Evolutionary conservation across 2,329 filamentous ascomycete species (phyloP), one percentile per base, ranked within the genome.

Genomic region (Pseudogymnoascus sp.): DNA sequence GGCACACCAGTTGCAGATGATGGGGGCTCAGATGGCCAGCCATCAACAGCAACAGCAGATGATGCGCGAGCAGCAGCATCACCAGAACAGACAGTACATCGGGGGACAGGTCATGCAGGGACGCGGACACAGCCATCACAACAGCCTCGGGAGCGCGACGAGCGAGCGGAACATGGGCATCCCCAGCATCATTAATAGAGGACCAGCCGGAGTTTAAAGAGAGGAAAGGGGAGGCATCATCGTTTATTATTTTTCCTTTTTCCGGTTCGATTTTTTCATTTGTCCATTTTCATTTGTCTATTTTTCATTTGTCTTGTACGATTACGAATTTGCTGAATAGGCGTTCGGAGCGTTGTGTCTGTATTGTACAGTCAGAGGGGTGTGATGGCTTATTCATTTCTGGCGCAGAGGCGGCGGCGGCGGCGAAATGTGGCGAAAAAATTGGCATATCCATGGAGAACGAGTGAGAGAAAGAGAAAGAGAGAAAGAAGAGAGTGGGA

Each of bases 71-170:
- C 31, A 36, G 9, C 33, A 37, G 12, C 55, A 59, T 25, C 36
- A 37, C 36, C 31, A 25, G 33, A 39, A 59, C 9, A 59, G 36
- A 25, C 33, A 36, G 18, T 59, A 59, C 25, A 36, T 39, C 15
- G 36, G 73, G 64, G 65, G 65, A 40, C 59, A 60, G 60, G 71
- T 73, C 33, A 62, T 70, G n/a, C 65, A 68, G 13, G 62, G 66
- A 66, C 72, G 60, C 74, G 77, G 65, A 21, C 59, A 60, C 37
- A 52, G 59, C 37, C 36, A 52, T 33, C 35, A 40, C 21, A 42
- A 60, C 13, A 45, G 40, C 37, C 37, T 60, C 12, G 58, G 58
- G 58, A 59, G 58, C 25, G 36, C 18, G 12, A 36, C 36, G 12
- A 59, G 58, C 36, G 36, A 59, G 31, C 18, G 58, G 15, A 39